A percentile compares a stretch with the other conserved stretches of the same genome.
Evolutionary conservation across 2,329 filamentous ascomycete genomes (phyloP).

Genomic region (Sporothrix variecibatus): DNA sequence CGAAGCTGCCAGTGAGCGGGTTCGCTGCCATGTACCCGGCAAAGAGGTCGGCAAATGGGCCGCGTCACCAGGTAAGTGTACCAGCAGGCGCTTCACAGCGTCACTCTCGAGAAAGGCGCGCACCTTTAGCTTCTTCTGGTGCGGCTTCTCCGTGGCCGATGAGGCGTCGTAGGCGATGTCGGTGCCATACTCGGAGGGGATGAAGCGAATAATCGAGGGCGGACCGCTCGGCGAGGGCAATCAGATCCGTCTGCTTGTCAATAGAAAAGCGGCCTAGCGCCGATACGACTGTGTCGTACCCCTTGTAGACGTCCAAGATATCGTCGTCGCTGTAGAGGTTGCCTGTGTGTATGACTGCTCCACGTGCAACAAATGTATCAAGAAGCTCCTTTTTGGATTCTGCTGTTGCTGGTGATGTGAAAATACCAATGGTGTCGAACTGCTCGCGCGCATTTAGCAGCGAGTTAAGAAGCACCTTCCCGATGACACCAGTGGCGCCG

Average conservation of each 20-base stretch:
- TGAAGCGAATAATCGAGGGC: slow-evolving; percentile 51
- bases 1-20: slow-evolving; percentile 26
- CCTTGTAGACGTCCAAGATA: slow-evolving; percentile 24
- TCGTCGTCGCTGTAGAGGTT: slow-evolving; percentile 25
- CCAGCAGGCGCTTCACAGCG: slow-evolving; percentile 16
- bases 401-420: slow-evolving; percentile 43
- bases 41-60: slow-evolving; percentile 29
- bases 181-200: slow-evolving; percentile 29
- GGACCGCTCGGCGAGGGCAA: slow-evolving; percentile 46
- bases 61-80: slow-evolving; percentile 25
- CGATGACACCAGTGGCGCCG: slow-evolving; percentile 40
- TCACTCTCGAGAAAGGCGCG: slow-evolving; percentile 22
- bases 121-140: slow-evolving; percentile 30
- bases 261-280: slow-evolving; percentile 28
- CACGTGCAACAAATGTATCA: neutral
- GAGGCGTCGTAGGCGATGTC: slow-evolving; percentile 26
- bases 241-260: slow-evolving; percentile 28
- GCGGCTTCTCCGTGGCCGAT: slow-evolving; percentile 26
- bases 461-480: slow-evolving; percentile 40
- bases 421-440: slow-evolving; percentile 46
- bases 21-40: slow-evolving; percentile 22
- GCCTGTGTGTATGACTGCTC: slow-evolving; percentile 21
- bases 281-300: slow-evolving; percentile 28
- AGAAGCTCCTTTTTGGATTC: slow-evolving; percentile 24
- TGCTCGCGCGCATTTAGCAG: slow-evolving; percentile 38